These are phyloP conservation scores for Sarocladiaceae sp. DNA, from an alignment of 2,329 filamentous ascomycete genomes.

Conservation along the genomic window DNA sequence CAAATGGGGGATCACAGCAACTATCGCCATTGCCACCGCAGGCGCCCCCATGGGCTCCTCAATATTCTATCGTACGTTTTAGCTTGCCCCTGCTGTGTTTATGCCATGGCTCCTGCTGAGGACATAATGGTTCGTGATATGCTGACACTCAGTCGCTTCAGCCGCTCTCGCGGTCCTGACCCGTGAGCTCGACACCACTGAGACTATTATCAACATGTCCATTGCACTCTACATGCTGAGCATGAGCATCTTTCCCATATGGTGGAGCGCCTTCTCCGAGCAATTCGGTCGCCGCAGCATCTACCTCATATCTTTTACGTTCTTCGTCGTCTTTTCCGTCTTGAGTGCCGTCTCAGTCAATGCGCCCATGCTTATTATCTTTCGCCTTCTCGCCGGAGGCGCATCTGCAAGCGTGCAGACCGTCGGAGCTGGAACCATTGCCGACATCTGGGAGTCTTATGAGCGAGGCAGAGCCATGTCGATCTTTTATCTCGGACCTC, in stretches of 20 bases:
- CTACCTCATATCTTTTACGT: slow-evolving; percentile 66
- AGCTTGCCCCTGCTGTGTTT: too few relatives aligned
- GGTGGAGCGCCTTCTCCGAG: slow-evolving; percentile 82
- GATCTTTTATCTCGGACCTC: slow-evolving; percentile 72
- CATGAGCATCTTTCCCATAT: slow-evolving; percentile 79
- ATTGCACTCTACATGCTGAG: slow-evolving; percentile 76
- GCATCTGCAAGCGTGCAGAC: slow-evolving; percentile 76
- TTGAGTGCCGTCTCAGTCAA: slow-evolving; percentile 62
- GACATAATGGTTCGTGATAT: too few relatives aligned
- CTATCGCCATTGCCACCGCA: slow-evolving; percentile 70
- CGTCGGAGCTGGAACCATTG: slow-evolving; percentile 76
- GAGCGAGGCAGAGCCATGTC: slow-evolving; percentile 77
- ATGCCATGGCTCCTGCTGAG: too few relatives aligned
- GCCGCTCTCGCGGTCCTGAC: slow-evolving; percentile 63
- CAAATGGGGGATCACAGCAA: slow-evolving; percentile 80
- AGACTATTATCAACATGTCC: slow-evolving; percentile 66
- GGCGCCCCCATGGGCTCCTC: slow-evolving; percentile 78
- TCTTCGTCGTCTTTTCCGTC: slow-evolving; percentile 67
- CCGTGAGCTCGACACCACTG: slow-evolving; percentile 51
- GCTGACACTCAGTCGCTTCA: slow-evolving; percentile 26
- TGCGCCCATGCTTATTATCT: slow-evolving; percentile 70
- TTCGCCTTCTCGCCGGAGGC: slow-evolving; percentile 68
- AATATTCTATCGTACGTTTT: slow-evolving; percentile 75
- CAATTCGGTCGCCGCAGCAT: slow-evolving; percentile 67
- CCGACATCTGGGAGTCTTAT: slow-evolving; percentile 69